phyloP scores from a whole-genome alignment of 768 basidiomycete species.

The Termitomyces sp. region DNA sequence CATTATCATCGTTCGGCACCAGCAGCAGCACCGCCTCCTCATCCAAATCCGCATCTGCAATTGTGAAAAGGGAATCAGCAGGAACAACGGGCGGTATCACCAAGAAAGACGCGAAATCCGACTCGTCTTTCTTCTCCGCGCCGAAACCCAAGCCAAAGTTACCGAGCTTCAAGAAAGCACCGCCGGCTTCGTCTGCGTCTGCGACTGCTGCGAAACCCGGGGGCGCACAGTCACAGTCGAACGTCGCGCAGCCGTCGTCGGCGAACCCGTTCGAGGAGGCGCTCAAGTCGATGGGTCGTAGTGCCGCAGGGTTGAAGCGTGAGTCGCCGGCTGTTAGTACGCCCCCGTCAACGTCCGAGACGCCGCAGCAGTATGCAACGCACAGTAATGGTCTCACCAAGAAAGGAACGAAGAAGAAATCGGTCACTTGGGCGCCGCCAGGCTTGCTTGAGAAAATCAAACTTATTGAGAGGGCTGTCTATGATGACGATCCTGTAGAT shows the following conservation, averaged over 20 bases:
- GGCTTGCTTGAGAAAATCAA: conserved; percentile 68
- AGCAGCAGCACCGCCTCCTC: conserved; percentile 33
- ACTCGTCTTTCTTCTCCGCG: conserved; percentile 85
- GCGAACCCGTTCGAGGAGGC: conserved; percentile 81
- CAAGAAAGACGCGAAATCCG: conserved; percentile 72
- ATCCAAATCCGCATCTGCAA: conserved; percentile 30
- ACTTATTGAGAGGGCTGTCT: conserved; percentile 80
- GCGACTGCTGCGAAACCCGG: conserved; percentile 8
- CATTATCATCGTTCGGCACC: conserved; percentile 32
- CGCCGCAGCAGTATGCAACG: conserved; percentile 20
- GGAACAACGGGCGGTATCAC: conserved; percentile 10
- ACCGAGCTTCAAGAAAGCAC: conserved; percentile 82
- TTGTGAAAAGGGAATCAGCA: conserved; percentile 58
- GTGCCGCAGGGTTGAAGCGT: conserved; percentile 31
- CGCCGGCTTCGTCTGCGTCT: conserved; percentile 26
- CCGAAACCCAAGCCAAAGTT: conserved; percentile 81
- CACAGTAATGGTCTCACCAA: conserved; percentile 25
- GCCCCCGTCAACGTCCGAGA: conserved; percentile 37
- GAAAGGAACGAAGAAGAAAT: conserved; percentile 64
- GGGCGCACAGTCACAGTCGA: conserved; percentile 19
- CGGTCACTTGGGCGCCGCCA: conserved; percentile 75
- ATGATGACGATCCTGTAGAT: conserved; percentile 85
- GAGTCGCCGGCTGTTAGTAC: conserved; percentile 59
- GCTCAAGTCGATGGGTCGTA: conserved; percentile 68
- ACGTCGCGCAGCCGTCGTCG: conserved; percentile 71